Evolutionary conservation across 2,329 filamentous ascomycete species (phyloP).

Genomic region (Colletotrichum coccodes): DNA sequence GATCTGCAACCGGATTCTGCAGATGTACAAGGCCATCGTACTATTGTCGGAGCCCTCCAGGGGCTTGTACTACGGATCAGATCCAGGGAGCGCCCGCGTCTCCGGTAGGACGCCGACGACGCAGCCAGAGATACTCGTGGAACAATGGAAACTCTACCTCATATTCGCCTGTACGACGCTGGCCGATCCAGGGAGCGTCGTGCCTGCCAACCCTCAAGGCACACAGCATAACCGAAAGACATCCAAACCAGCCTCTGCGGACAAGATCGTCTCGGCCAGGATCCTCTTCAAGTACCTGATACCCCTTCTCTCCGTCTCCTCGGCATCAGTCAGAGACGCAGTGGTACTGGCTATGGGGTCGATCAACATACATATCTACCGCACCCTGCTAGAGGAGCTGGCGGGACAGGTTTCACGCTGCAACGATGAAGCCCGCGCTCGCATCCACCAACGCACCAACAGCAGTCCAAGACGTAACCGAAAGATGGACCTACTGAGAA

Average conservation of each 20-base stretch:
- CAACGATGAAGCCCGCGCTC: slow-evolving; percentile 86
- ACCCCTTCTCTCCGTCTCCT: slow-evolving; percentile 83
- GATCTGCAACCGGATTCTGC: slow-evolving; percentile 89
- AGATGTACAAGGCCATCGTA: slow-evolving; percentile 90
- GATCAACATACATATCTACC: slow-evolving; percentile 94
- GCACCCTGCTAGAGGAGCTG: slow-evolving; percentile 87
- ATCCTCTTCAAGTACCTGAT: slow-evolving; percentile 93
- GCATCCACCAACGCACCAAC: slow-evolving; percentile 86
- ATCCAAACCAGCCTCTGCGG: slow-evolving; percentile 71
- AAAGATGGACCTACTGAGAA: slow-evolving; percentile 86
- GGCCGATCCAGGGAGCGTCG: slow-evolving; percentile 79
- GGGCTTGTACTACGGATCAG: slow-evolving; percentile 71
- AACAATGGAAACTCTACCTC: slow-evolving; percentile 98
- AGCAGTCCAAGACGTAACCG: slow-evolving; percentile 85
- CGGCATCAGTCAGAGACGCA: slow-evolving; percentile 85
- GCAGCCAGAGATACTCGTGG: slow-evolving; percentile 87
- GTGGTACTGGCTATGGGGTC: slow-evolving; percentile 93
- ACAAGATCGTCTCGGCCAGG: slow-evolving; percentile 87
- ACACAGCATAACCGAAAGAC: slow-evolving; percentile 88
- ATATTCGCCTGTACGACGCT: slow-evolving; percentile 97
- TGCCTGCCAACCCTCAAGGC: slow-evolving; percentile 64
- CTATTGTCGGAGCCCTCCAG: slow-evolving; percentile 79
- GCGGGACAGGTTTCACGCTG: slow-evolving; percentile 87
- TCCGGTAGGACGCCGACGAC: slow-evolving; percentile 70
- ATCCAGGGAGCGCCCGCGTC: slow-evolving; percentile 63